Evolutionary conservation across 1,284 basidiomycete species (phyloP).

Genomic region (Hypsizygus ulmarius): DNA sequence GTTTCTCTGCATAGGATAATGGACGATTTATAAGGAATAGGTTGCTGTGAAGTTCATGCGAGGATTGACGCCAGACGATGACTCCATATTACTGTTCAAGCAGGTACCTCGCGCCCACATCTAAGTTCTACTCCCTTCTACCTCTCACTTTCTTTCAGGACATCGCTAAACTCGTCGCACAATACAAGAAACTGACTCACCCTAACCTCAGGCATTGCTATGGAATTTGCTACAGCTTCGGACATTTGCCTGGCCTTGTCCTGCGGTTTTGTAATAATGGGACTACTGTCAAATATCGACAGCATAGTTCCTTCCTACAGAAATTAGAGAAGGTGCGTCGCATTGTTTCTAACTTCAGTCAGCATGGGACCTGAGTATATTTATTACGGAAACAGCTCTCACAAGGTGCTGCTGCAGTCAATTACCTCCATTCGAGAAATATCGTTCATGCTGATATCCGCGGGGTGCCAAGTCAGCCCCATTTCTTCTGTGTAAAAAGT

Average conservation of each 20-base stretch:
- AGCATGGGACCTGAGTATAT: neutral
- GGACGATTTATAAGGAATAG: neutral
- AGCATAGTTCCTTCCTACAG: neutral
- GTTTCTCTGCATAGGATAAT: neutral
- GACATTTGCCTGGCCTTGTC: conserved; percentile 1
- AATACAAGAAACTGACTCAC: neutral
- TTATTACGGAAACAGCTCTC: neutral
- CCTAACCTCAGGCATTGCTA: neutral
- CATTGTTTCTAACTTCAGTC: neutral
- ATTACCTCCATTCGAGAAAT: neutral
- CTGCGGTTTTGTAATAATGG: neutral
- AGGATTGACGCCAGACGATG: neutral
- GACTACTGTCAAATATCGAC: neutral
- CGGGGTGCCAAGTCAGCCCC: too few relatives aligned
- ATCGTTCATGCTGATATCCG: conserved; percentile 3
- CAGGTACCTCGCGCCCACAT: neutral
- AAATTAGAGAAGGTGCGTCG: neutral
- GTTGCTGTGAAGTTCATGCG: conserved; percentile 3
- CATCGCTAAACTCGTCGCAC: neutral
- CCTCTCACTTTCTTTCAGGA: neutral
- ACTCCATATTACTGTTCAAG: neutral
- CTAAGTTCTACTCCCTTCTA: neutral
- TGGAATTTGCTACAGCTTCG: neutral
- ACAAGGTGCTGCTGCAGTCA: neutral
- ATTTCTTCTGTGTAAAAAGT: too few relatives aligned